Percentiles rank a stretch among this genome's conserved stretches.
These are phyloP conservation scores for Kernera saxatilis DNA, from an alignment of 345 rosid species.

Conservation along the genomic window DNA sequence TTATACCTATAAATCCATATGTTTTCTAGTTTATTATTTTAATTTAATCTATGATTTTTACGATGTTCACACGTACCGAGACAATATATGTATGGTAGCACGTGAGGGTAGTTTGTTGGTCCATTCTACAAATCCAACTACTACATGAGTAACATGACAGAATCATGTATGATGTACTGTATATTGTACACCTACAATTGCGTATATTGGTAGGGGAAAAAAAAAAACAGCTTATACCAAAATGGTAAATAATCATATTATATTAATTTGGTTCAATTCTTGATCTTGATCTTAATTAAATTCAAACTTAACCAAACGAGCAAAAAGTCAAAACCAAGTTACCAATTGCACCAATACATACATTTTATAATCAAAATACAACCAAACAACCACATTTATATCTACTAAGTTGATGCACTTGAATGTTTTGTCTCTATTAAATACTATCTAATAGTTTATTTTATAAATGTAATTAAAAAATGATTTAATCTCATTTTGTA, in stretches of 20 bases:
- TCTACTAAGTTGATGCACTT: too few relatives aligned
- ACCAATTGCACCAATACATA: too few relatives aligned
- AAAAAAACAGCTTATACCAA: neutral
- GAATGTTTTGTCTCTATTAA: too few relatives aligned
- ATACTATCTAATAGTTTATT: too few relatives aligned
- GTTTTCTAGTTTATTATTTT: neutral
- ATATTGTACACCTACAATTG: neutral
- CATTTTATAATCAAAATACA: too few relatives aligned
- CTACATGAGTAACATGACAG: constrained; percentile 13
- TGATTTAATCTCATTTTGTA: neutral
- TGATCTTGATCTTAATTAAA: neutral
- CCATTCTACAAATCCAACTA: constrained; percentile 15
- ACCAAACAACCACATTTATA: too few relatives aligned
- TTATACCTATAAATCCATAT: neutral
- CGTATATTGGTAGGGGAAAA: neutral
- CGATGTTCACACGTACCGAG: constrained; percentile 1
- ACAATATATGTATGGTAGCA: constrained; percentile 11
- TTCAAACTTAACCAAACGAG: neutral
- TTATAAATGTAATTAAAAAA: neutral
- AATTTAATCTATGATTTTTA: neutral
- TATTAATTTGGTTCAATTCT: neutral
- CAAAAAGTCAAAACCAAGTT: neutral
- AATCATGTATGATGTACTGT: neutral
- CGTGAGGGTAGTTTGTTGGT: constrained; percentile 20
- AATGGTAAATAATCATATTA: neutral